phyloP scores from a whole-genome alignment of 148 eudicot genomes.

The Cornus controversa region DNA sequence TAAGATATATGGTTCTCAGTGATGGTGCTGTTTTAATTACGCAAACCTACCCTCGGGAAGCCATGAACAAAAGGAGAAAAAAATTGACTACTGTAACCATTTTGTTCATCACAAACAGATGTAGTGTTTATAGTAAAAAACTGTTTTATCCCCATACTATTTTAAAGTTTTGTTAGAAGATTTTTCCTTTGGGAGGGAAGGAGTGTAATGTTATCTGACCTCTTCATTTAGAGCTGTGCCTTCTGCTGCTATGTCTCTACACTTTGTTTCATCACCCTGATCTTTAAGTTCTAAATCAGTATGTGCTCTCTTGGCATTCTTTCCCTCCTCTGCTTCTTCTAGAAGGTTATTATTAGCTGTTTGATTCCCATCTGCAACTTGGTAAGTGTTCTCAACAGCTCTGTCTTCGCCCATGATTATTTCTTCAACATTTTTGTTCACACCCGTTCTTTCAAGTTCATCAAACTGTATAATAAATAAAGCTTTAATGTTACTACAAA shows the following conservation, averaged over 20 bases:
- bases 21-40: not conserved
- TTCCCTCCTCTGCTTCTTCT: constrained; percentile 10
- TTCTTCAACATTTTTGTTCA: constrained; percentile 7
- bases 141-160: not conserved
- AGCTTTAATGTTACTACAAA: constrained; percentile 5
- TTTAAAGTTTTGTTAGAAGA: not conserved
- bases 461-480: constrained; percentile 8
- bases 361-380: constrained; percentile 8
- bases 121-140: not conserved
- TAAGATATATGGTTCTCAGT: not conserved
- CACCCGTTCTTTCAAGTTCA: constrained; percentile 9
- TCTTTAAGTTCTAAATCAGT: not conserved
- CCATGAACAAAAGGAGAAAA: not conserved
- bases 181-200: not conserved
- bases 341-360: not conserved
- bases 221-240: constrained; percentile 14
- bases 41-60: not conserved
- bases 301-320: not conserved
- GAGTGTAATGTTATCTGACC: constrained; percentile 16
- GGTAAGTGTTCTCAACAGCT: not conserved
- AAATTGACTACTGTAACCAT: not conserved
- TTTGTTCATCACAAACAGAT: not conserved
- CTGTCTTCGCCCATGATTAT: not conserved
- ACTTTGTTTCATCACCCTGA: constrained; percentile 9
- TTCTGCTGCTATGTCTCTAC: constrained; percentile 7